Conservation (phyloP, 495 filamentous ascomycete genomes). For the Penicillium odoratum region DNA sequence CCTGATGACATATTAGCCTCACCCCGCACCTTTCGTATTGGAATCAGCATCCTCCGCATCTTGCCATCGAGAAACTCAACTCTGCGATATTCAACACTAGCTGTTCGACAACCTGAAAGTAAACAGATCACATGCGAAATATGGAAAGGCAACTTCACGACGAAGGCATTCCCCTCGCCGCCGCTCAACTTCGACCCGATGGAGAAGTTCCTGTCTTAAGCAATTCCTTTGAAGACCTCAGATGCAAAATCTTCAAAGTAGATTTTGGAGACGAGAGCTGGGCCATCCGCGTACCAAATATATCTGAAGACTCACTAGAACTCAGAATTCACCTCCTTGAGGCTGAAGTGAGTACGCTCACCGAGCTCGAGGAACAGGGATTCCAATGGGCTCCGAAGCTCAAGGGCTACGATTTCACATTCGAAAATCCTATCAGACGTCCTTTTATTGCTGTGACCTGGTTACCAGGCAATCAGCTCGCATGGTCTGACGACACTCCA, state of each 20-base stretch:
- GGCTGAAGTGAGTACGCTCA: constrained; percentile 5
- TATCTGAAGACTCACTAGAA: constrained; percentile 3
- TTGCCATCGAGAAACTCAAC: background rate
- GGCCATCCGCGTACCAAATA: constrained; percentile 17
- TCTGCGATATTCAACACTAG: no score
- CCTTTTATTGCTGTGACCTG: constrained; percentile 16
- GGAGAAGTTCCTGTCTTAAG: constrained; percentile 7
- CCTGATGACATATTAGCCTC: no score
- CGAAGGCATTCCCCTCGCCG: constrained; percentile 10
- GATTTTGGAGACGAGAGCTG: constrained; percentile 16
- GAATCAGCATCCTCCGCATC: no score
- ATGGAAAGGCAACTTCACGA: background rate
- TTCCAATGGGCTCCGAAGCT: constrained; percentile 19
- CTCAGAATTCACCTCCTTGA: constrained; percentile 12
- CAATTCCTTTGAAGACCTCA: constrained; percentile 8
- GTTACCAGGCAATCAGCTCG: constrained; percentile 13
- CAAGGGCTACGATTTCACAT: constrained; percentile 11
- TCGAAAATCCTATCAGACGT: constrained; percentile 13
- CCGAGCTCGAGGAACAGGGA: constrained; percentile 10
- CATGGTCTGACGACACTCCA: constrained; percentile 11
- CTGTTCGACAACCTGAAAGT: no score
- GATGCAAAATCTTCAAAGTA: constrained; percentile 19
- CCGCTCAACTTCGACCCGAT: constrained; percentile 14
- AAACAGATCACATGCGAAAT: background rate
- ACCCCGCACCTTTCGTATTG: no score